Percentiles rank a stretch among this genome's conserved stretches.
Evolutionary conservation across 345 rosid genomes (phyloP).

Genomic region (Brassica cretica): DNA sequence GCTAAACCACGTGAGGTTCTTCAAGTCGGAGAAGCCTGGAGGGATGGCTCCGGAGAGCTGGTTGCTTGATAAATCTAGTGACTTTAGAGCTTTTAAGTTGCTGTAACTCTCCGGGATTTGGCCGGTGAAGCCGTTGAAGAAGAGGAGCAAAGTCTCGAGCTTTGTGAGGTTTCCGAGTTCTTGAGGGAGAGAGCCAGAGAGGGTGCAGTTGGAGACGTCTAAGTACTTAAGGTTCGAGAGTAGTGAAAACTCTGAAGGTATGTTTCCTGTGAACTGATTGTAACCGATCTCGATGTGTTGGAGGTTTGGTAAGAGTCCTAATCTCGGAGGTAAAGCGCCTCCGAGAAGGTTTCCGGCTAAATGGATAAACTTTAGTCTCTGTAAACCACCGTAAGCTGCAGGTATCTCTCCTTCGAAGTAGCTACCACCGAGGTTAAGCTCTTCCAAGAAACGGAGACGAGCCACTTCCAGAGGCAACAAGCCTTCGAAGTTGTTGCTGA

Average conservation of each 20-base stretch:
- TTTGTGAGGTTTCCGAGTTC: conserved; percentile 66
- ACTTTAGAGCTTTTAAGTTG: conserved; percentile 49
- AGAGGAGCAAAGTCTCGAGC: conserved; percentile 58
- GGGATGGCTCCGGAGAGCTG: conserved; percentile 73
- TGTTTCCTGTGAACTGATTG: conserved; percentile 54
- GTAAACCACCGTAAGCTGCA: conserved; percentile 54
- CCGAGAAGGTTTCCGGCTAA: conserved; percentile 71
- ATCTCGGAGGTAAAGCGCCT: conserved; percentile 63
- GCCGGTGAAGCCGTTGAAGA: conserved; percentile 57
- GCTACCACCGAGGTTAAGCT: conserved; percentile 94
- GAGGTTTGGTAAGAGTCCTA: conserved; percentile 61
- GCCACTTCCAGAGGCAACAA: conserved; percentile 57
- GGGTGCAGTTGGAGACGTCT: conserved; percentile 61
- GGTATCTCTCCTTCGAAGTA: conserved; percentile 86
- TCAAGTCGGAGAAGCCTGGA: conserved; percentile 47
- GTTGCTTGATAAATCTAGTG: conserved; percentile 72
- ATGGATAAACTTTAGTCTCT: conserved; percentile 51
- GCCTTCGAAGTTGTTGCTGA: conserved; percentile 79
- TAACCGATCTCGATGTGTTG: conserved; percentile 85
- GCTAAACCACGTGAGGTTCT: conserved; percentile 58
- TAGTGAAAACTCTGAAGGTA: conserved; percentile 59
- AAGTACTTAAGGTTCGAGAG: conserved; percentile 63
- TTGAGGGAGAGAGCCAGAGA: conserved; percentile 63
- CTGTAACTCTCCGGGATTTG: conserved; percentile 67
- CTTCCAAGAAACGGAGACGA: conserved; percentile 59